A percentile compares a stretch with the other conserved stretches of the same genome.
Conservation (phyloP, 768 basidiomycete genomes). For the Arthromyces matolae region DNA sequence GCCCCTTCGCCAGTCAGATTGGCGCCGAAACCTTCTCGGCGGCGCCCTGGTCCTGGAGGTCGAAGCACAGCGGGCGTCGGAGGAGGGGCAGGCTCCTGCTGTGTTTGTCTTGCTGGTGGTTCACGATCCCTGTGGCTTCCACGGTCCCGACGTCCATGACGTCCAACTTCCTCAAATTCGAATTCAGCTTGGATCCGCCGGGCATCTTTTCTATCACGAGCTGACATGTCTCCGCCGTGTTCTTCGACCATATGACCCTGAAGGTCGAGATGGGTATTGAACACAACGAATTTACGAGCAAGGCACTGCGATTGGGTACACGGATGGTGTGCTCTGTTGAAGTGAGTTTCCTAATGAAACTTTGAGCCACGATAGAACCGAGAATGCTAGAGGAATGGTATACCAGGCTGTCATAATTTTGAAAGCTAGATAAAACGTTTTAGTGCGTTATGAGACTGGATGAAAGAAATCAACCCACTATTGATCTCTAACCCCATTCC, state of each 20-base stretch:
- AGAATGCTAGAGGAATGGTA: constrained; percentile 17
- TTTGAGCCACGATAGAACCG: constrained; percentile 2
- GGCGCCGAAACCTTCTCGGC: constrained; percentile 62
- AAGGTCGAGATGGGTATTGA: constrained; percentile 81
- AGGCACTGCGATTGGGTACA: constrained; percentile 74
- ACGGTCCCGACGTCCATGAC: constrained; percentile 41
- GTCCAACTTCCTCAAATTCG: constrained; percentile 48
- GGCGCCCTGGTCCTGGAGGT: constrained; percentile 35
- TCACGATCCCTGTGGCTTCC: constrained; percentile 40
- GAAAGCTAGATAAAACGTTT: constrained; percentile 74
- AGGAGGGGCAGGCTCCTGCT: constrained; percentile 12
- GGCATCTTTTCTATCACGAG: constrained; percentile 66
- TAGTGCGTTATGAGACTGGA: no score
- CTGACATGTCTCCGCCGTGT: constrained; percentile 71
- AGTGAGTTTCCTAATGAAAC: constrained; percentile 64
- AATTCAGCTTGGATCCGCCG: constrained; percentile 71
- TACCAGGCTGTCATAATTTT: constrained; percentile 74
- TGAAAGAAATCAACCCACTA: constrained; percentile 54
- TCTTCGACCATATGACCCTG: constrained; percentile 88
- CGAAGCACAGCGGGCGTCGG: constrained; percentile 11
- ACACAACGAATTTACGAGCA: constrained; percentile 92
- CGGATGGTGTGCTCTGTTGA: constrained; percentile 70
- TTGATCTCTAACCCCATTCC: constrained; percentile 72
- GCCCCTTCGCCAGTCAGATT: constrained; percentile 42
- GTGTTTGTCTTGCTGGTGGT: constrained; percentile 28